Evolutionary conservation across 371 early-diverging fungal genomes (phyloP).

Genomic region (Syncephalastrum racemosum): DNA sequence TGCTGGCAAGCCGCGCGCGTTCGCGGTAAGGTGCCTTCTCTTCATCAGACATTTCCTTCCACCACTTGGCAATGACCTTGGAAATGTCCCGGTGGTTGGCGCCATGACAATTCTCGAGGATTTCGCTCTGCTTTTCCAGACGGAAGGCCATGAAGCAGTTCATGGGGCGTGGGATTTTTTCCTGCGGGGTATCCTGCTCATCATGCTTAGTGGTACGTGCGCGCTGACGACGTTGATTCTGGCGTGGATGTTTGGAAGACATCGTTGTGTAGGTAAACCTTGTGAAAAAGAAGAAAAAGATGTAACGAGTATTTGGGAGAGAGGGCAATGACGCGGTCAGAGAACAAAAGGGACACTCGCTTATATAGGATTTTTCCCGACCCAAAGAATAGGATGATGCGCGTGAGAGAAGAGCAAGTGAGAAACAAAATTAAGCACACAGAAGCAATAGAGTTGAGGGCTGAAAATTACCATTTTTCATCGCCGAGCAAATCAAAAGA

Average conservation of each 20-base stretch:
- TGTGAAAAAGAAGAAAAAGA: background rate
- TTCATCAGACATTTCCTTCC: slow-evolving; percentile 54
- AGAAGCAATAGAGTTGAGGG: slow-evolving; percentile 4
- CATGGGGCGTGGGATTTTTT: slow-evolving; percentile 45
- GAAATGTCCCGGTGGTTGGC: slow-evolving; percentile 68
- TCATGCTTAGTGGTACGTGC: background rate
- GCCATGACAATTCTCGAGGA: slow-evolving; percentile 52
- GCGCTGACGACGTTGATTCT: background rate
- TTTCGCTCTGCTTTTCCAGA: slow-evolving; percentile 64
- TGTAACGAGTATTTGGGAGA: background rate
- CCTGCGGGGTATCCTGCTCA: too few species aligned
- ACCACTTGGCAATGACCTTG: slow-evolving; percentile 67
- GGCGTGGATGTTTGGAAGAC: background rate
- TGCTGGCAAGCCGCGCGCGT: slow-evolving; percentile 56
- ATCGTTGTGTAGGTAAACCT: background rate
- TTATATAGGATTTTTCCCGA: too few species aligned
- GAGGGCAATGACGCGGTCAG: background rate
- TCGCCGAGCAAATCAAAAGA: slow-evolving; percentile 1
- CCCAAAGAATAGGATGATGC: background rate
- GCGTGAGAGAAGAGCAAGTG: background rate
- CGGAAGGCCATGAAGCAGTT: slow-evolving; percentile 69
- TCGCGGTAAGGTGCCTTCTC: slow-evolving; percentile 59
- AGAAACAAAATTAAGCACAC: background rate
- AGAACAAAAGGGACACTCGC: too few species aligned
- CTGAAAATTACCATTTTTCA: background rate